Evolutionary conservation across 768 basidiomycete species (phyloP), one percentile per base, ranked within the genome.

Genomic region (Baorangia bicolor): DNA sequence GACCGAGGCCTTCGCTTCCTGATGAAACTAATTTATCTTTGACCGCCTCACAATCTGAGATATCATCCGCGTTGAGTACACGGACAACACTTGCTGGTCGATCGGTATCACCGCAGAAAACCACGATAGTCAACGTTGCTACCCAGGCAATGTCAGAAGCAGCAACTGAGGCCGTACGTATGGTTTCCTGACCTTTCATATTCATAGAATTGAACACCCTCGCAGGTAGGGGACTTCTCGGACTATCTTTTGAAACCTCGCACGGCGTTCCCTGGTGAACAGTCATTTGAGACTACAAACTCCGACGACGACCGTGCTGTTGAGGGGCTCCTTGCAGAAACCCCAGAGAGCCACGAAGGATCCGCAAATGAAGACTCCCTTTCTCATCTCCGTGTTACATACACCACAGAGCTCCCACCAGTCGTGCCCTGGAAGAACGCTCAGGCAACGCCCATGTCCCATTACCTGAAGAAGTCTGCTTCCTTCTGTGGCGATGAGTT

Each of bases 401-500:
- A 72, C 62, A 65, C 68, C 56, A 38, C 68, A 49, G 67, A 73
- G 40, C 70, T 73, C 46, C 70, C 70, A 42, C 4, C 63, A 51
- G 63, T 68, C 56, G 70, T 69, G 41, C 70, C 70, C 27, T 72
- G 70, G 70, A 72, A 73, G 58, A 72, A 70, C 20, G 63, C 68
- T 11, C 61, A 58, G 37, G 70, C 68, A 53, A 69, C 70, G 50
- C 70, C 70, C 51, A 72, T 72, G 70, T 65, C 72, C 1, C 67
- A 72, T 64, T 72, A 73, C 64, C 56, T 72, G 63, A 72, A 64
- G 49, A 77, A 78, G 62, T 69, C 77, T 23, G 68, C 68, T 54
- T 75, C 75, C 34, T 78, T 79, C 56, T 57, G 69, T 44, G 68
- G 67, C 37, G 71, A 74, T 58, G 71, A 72, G 40, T 61, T 74